phyloP scores from a whole-genome alignment of 176 grass and related monocot genomes.

The Eremochloa ophiuroides region DNA sequence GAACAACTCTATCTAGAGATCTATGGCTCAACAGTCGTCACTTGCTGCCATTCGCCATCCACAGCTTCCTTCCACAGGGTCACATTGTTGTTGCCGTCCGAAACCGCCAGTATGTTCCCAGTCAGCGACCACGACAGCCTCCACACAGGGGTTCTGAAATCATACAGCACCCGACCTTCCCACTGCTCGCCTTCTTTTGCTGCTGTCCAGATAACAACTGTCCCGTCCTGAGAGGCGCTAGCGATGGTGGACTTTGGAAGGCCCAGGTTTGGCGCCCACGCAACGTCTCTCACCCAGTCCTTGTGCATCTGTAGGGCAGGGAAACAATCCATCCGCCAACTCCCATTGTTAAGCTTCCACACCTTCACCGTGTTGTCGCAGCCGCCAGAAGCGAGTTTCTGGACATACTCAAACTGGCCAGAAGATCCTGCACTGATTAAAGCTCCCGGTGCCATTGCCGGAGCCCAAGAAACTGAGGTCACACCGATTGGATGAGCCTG shows the following conservation, averaged over 20 bases:
- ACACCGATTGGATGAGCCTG: constrained; percentile 70
- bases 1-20: constrained; percentile 21
- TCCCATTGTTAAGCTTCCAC: constrained; percentile 69
- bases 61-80: constrained; percentile 71
- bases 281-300: constrained; percentile 67
- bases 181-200: constrained; percentile 73
- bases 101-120: constrained; percentile 66
- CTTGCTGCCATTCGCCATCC: constrained; percentile 77
- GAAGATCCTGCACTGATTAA: constrained; percentile 49
- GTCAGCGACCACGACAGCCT: constrained; percentile 67
- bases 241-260: constrained; percentile 72
- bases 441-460: constrained; percentile 48
- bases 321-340: constrained; percentile 78
- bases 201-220: constrained; percentile 64
- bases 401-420: constrained; percentile 55
- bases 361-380: constrained; percentile 83
- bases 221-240: constrained; percentile 83
- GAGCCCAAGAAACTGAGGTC: constrained; percentile 71
- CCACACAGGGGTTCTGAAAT: constrained; percentile 74
- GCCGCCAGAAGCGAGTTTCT: constrained; percentile 71
- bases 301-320: constrained; percentile 65
- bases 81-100: constrained; percentile 67
- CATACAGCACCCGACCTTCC: constrained; percentile 55
- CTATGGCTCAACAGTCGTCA: constrained; percentile 65
- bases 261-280: constrained; percentile 70